These are phyloP conservation scores for Isatis lusitanica DNA, from an alignment of 441 rosid genomes.

Conservation along the genomic window DNA sequence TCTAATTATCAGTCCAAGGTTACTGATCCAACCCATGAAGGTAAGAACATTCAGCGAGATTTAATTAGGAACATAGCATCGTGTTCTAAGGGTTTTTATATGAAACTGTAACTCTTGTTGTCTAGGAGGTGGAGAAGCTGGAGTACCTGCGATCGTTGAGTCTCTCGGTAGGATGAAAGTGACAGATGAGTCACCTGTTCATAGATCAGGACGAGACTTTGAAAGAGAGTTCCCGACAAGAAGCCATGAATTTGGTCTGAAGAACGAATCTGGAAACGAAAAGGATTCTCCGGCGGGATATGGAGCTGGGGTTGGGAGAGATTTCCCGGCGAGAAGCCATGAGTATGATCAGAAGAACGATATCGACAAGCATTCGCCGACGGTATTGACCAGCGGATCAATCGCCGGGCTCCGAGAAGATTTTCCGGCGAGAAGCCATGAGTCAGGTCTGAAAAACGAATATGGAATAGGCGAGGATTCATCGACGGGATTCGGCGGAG, in stretches of 20 bases:
- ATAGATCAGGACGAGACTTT: slow-evolving; percentile 1
- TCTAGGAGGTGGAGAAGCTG: slow-evolving; percentile 43
- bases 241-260: slow-evolving; percentile 11
- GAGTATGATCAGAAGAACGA: neutral
- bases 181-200: slow-evolving; percentile 26
- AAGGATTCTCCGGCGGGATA: slow-evolving; percentile 1
- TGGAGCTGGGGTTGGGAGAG: neutral
- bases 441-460: neutral
- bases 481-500: too few species aligned
- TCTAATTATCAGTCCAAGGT: slow-evolving; percentile 62
- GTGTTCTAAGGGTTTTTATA: neutral
- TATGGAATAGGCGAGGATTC: neutral
- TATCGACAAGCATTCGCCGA: neutral
- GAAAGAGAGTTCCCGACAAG: slow-evolving; percentile 16
- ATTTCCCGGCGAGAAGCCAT: slow-evolving; percentile 1
- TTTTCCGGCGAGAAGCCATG: neutral
- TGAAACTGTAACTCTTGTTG: neutral
- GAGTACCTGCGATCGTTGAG: slow-evolving; percentile 36
- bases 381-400: neutral
- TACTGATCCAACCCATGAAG: slow-evolving; percentile 46
- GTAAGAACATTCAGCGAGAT: slow-evolving; percentile 20
- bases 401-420: neutral
- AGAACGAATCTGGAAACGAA: neutral
- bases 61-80: neutral
- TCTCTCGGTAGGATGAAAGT: slow-evolving; percentile 51